Conservation (phyloP, 2,329 filamentous ascomycete species). For the Torrubiella hemipterigena region DNA sequence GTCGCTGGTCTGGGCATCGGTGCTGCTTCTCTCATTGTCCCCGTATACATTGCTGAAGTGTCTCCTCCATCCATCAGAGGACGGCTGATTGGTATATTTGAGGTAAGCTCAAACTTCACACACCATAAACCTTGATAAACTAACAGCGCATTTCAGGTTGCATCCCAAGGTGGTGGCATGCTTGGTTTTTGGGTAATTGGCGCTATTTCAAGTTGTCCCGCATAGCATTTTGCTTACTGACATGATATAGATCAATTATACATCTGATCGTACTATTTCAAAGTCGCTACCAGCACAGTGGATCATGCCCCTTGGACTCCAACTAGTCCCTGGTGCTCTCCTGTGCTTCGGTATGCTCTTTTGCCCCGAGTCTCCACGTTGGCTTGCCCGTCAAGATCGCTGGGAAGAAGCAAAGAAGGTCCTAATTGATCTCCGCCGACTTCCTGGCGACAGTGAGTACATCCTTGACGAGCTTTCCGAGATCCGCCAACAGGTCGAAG, state of each 20-base stretch:
- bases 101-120: slow-evolving; percentile 11
- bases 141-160: slow-evolving; percentile 18
- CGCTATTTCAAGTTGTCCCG: neutral
- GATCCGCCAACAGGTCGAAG: slow-evolving; percentile 45
- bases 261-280: slow-evolving; percentile 17
- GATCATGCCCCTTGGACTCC: slow-evolving; percentile 41
- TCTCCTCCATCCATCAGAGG: slow-evolving; percentile 38
- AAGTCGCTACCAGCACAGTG: slow-evolving; percentile 18
- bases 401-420: slow-evolving; percentile 30
- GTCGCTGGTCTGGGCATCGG: slow-evolving; percentile 40
- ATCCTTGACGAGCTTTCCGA: slow-evolving; percentile 38
- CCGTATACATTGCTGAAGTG: slow-evolving; percentile 28
- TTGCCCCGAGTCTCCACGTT: slow-evolving; percentile 45
- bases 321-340: slow-evolving; percentile 39
- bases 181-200: slow-evolving; percentile 28
- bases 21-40: slow-evolving; percentile 33
- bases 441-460: slow-evolving; percentile 18
- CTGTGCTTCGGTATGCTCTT: slow-evolving; percentile 39
- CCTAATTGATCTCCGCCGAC: slow-evolving; percentile 16
- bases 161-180: slow-evolving; percentile 31
- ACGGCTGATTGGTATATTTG: slow-evolving; percentile 38
- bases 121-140: slow-evolving; percentile 19
- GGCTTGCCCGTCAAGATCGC: slow-evolving; percentile 41
- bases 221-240: neutral
- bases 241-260: slow-evolving; percentile 3